Percentiles rank a stretch among this genome's conserved stretches.
phyloP scores from a whole-genome alignment of 208 protist species.

The Giardia duodenalis region DNA sequence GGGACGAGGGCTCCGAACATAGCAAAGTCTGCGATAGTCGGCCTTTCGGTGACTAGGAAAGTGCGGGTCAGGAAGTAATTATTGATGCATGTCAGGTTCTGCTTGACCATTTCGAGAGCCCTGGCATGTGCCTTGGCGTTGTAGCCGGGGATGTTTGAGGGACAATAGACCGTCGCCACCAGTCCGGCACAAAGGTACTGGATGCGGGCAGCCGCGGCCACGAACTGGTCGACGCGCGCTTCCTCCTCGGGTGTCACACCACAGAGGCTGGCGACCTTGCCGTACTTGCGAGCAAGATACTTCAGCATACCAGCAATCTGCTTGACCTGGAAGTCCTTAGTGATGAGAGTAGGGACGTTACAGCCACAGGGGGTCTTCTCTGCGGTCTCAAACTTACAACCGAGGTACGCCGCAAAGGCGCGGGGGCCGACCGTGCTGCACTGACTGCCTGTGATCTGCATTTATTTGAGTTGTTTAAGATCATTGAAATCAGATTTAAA shows the following conservation, averaged over 20 bases:
- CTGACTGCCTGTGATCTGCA: not conserved
- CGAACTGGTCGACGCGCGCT: not conserved
- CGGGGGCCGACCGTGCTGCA: not conserved
- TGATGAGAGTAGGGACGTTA: not conserved
- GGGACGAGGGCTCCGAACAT: not conserved
- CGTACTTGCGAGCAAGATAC: conserved; percentile 7
- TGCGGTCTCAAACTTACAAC: not conserved
- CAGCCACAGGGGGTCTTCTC: not conserved
- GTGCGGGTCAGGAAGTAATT: not conserved
- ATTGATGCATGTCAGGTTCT: not conserved
- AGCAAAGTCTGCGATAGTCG: not conserved
- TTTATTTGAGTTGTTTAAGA: not conserved
- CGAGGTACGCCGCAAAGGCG: not conserved
- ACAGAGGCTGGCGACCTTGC: not conserved
- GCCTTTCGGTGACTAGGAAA: not conserved
- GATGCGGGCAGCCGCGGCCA: not conserved
- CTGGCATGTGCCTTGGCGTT: too few relatives aligned
- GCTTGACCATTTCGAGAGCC: not conserved
- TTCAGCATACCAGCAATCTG: not conserved
- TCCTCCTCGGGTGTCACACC: not conserved
- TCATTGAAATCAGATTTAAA: not conserved
- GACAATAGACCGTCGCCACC: too few relatives aligned
- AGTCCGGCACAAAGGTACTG: not conserved
- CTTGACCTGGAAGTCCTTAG: not conserved
- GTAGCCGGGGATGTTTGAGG: not conserved